Base-by-base conservation (phyloP, 108 stramenopile species). In the Parmales sp. region DNA sequence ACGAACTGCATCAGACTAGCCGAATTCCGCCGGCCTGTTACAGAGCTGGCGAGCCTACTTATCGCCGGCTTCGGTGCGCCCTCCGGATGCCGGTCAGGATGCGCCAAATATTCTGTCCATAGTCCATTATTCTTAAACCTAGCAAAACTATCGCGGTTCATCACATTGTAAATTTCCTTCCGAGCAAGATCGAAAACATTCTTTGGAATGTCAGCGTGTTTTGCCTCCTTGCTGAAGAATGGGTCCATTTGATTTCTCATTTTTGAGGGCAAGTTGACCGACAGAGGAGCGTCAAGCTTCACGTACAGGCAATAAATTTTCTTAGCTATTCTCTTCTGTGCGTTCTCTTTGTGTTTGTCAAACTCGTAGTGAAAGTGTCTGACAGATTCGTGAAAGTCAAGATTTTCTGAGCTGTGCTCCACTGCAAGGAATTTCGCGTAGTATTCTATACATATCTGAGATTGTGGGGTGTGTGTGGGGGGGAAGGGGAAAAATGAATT, bases 331-430 rank as follows among this genome's bases (percentile, higher is more conserved):
- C 20, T 60, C 31, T 2, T 31, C 7, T 34, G 36, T 7, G 54
- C 54, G 0, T 60, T 11, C 54, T 13, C 26, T 18, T 60, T 28
- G 28, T 60, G 13, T 18, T 34, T 60, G 20, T 60, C 54, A 28
- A 28, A 60, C 54, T 60, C 54, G 28, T 60, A 34, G 20, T 60
- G 54, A 16, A 26, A 60, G 54, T 60, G 54, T 18, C 36, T 34
- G 5, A 60, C 54, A 31, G n/a, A 19, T 34, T 60, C 54, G 54
- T 60, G 36, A 34, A 60, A 60, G 31, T 60, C 54, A 1, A 60
- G 54, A 34, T 60, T 60, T 16, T 60, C 54, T 5, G 54, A 60
- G 54, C 54, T 60, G 54, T 60, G 54, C 54, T 60, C 54, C 31
- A 34, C 36, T 4, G 54, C 54, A 18, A 60, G 20, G 20, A 34